Conservation (phyloP, 345 rosid genomes). For the Gossypium turneri region DNA sequence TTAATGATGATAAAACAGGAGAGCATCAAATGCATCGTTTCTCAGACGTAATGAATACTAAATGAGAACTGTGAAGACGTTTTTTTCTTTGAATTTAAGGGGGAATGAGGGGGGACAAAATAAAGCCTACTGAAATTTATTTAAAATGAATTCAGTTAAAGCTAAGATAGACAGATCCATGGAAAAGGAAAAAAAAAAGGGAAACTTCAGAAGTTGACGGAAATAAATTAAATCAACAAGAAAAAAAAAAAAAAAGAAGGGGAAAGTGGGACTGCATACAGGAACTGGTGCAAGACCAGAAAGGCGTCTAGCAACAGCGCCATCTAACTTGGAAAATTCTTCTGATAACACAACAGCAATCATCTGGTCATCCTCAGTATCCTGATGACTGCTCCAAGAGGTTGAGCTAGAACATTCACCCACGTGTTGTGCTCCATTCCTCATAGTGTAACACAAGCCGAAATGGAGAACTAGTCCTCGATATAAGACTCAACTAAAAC, state of each 20-base stretch:
- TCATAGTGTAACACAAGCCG: constrained; percentile 21
- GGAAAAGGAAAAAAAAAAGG: not conserved
- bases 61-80: not conserved
- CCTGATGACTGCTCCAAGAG: constrained; percentile 69
- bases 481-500: not conserved
- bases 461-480: not conserved
- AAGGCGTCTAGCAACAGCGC: constrained; percentile 75
- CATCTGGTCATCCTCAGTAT: constrained; percentile 77
- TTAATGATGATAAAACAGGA: not conserved
- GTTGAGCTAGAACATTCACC: constrained; percentile 85
- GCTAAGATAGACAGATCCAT: not conserved
- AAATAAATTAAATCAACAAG: not conserved
- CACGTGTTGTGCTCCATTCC: constrained; percentile 35
- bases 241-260: not conserved
- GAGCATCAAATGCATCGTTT: not conserved
- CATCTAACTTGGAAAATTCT: constrained; percentile 69
- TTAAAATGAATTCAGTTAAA: not conserved
- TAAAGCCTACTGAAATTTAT: not conserved
- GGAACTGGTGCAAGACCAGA: constrained; percentile 71
- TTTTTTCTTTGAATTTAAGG: not conserved
- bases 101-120: not conserved
- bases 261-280: constrained; percentile 31
- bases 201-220: not conserved
- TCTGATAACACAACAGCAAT: constrained; percentile 78
- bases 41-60: constrained; percentile 1